Conservation (phyloP, 176 grass and related monocot genomes). For the Chloris gayana region DNA sequence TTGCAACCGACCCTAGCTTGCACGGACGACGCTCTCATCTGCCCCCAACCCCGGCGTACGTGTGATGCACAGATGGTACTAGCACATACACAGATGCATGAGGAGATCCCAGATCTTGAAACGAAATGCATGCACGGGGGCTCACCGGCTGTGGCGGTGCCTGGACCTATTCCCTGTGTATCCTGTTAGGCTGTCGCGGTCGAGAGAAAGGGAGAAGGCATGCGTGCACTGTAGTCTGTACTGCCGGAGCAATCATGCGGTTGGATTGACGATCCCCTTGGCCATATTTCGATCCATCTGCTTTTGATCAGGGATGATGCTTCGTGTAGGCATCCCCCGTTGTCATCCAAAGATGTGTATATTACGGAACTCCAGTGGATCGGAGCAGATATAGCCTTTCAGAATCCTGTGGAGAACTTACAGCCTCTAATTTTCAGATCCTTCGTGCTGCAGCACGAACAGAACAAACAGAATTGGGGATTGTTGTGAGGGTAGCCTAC, state of each 20-base stretch:
- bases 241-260: slow-evolving; percentile 44
- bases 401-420: too few relatives aligned
- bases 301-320: too few relatives aligned
- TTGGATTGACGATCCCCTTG: background rate
- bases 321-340: too few relatives aligned
- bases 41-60: slow-evolving; percentile 11
- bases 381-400: too few relatives aligned
- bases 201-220: slow-evolving; percentile 31
- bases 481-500: too few relatives aligned
- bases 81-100: too few relatives aligned
- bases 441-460: too few relatives aligned
- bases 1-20: slow-evolving; percentile 6
- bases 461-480: too few relatives aligned
- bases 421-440: too few relatives aligned
- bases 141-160: background rate
- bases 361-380: too few relatives aligned
- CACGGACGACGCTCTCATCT: background rate
- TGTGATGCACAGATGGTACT: background rate
- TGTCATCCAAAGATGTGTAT: too few relatives aligned
- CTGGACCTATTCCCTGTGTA: background rate
- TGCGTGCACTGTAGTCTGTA: slow-evolving; percentile 7
- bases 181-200: slow-evolving; percentile 41
- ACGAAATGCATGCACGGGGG: background rate
- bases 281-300: too few relatives aligned
- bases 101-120: slow-evolving; percentile 27